Percentiles rank a stretch among this genome's conserved stretches.
Conservation (phyloP, 73 alveolate genomes). For the Breviolum minutum region DNA sequence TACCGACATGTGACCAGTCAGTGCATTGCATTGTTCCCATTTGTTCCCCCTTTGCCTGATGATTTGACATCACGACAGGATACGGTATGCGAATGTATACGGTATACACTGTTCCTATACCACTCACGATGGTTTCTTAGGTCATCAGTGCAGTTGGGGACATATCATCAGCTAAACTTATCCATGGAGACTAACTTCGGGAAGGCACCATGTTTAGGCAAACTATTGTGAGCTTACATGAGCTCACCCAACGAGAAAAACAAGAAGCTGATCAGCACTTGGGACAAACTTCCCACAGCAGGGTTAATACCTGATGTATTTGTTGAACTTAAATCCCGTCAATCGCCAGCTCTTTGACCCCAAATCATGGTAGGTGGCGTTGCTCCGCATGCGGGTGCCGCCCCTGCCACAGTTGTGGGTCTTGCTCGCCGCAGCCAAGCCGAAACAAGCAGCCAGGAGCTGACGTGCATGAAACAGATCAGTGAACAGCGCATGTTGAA, state of each 20-base stretch:
- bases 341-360: neutral
- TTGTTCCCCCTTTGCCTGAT: no score
- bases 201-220: no score
- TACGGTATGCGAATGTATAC: no score
- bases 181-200: no score
- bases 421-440: slow-evolving; percentile 25
- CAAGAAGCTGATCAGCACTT: neutral
- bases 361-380: slow-evolving; percentile 46
- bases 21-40: no score
- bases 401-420: slow-evolving; percentile 89
- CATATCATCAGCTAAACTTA: no score
- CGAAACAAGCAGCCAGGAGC: neutral
- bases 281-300: neutral
- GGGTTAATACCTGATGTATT: neutral
- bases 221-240: no score
- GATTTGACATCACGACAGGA: no score
- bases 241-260: neutral
- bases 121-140: no score
- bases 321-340: neutral
- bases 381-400: slow-evolving; percentile 80
- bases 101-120: no score
- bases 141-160: no score
- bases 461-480: neutral
- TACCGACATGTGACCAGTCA: no score
- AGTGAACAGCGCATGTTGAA: neutral